Conservation (phyloP, 78 protist species). For the Polysphondylium violaceum region DNA sequence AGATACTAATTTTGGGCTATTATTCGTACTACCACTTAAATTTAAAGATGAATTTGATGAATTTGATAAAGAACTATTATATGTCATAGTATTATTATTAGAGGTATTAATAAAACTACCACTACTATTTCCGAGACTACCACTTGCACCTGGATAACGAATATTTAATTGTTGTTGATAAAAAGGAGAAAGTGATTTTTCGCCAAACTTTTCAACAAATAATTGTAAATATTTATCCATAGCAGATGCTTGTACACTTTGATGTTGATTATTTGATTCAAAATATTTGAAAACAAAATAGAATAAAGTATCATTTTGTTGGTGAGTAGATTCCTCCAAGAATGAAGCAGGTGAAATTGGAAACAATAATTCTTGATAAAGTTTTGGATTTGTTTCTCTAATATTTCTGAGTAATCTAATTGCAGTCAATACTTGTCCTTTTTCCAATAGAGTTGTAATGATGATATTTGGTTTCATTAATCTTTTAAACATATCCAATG, state of each 20-base stretch:
- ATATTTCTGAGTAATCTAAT: slow-evolving; percentile 26
- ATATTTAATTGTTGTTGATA: too few relatives aligned
- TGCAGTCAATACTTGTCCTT: slow-evolving; percentile 46
- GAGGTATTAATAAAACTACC: too few relatives aligned
- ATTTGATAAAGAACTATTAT: too few relatives aligned
- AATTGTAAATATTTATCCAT: slow-evolving; percentile 43
- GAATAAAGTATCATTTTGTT: slow-evolving; percentile 48
- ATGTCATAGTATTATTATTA: too few relatives aligned
- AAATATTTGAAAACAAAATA: slow-evolving; percentile 60
- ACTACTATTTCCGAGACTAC: too few relatives aligned
- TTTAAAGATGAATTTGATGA: too few relatives aligned
- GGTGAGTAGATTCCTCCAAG: slow-evolving; percentile 16
- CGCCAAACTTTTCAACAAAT: slow-evolving; percentile 37
- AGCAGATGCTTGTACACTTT: background rate
- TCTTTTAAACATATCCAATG: slow-evolving; percentile 77
- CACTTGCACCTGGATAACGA: too few relatives aligned
- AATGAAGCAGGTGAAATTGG: slow-evolving; percentile 13
- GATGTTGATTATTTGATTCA: slow-evolving; percentile 35
- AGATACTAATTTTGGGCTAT: too few relatives aligned
- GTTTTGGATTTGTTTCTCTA: slow-evolving; percentile 19
- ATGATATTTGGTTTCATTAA: slow-evolving; percentile 47
- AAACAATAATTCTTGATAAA: slow-evolving; percentile 14
- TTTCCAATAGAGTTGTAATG: slow-evolving; percentile 49
- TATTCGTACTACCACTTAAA: too few relatives aligned
- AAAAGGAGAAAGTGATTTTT: slow-evolving; percentile 4